Evolutionary conservation across 192 early-diverging fungal genomes (phyloP).

Genomic region (Backusella westeae): DNA sequence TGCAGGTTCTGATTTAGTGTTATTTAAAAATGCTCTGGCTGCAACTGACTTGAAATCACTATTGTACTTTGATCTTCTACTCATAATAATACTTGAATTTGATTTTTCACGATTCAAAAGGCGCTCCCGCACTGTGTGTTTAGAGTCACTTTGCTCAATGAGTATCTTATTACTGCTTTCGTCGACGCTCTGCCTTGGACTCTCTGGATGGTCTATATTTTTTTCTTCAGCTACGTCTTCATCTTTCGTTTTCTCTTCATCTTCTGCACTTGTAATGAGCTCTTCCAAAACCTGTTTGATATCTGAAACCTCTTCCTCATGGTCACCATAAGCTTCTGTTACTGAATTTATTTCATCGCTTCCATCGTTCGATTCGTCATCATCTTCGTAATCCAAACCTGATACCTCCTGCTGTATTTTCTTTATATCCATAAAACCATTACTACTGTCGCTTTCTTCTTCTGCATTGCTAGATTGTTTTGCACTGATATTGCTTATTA

Average conservation of each 20-base stretch:
- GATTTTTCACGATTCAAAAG: not conserved
- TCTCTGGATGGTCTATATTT: not conserved
- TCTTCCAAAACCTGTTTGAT: not conserved
- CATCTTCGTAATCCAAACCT: not conserved
- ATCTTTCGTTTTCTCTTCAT: not conserved
- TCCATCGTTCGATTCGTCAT: not conserved
- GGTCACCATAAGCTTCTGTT: not conserved
- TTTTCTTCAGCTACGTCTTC: not conserved
- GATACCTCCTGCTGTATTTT: not conserved
- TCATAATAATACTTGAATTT: not conserved
- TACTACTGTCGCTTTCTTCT: not conserved
- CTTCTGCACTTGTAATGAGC: not conserved
- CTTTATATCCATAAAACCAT: not conserved
- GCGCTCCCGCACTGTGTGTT: conserved; percentile 9
- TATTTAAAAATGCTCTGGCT: conserved; percentile 28
- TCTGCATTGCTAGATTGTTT: not conserved
- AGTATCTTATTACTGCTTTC: not conserved
- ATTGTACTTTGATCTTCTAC: conserved; percentile 7
- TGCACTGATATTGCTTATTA: not conserved
- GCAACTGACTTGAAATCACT: conserved; percentile 22
- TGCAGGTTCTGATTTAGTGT: conserved; percentile 1
- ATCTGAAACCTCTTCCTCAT: not conserved
- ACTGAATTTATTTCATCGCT: not conserved
- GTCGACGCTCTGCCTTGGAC: not conserved
- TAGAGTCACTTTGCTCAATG: not conserved